Evolutionary conservation across 495 filamentous ascomycete genomes (phyloP).

Genomic region (Aspergillus bridgeri): DNA sequence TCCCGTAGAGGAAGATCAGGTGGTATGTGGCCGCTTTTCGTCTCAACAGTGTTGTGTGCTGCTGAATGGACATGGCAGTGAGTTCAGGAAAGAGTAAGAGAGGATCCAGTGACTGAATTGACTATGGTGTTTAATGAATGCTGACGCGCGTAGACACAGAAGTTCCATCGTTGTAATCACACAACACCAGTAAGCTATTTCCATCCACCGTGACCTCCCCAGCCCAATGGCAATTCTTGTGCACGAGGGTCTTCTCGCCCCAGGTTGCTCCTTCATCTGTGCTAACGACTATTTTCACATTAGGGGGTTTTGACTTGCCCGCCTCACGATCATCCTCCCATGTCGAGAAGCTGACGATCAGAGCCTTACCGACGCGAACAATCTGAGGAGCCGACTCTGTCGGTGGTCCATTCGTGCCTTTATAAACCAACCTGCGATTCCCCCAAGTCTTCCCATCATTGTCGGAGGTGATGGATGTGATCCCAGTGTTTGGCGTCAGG

Average conservation of each 20-base stretch:
- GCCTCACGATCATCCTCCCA: constrained; percentile 4
- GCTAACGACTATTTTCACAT: constrained; percentile 7
- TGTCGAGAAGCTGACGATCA: constrained; percentile 9
- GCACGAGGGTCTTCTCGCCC: constrained; percentile 7
- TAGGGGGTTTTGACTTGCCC: background rate
- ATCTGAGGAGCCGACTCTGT: constrained; percentile 5
- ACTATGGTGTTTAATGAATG: background rate
- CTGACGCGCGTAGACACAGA: background rate
- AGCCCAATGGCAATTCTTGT: constrained; percentile 10
- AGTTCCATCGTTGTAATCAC: constrained; percentile 3
- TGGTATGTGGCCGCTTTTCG: no score
- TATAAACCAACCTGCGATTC: constrained; percentile 5
- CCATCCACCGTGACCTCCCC: constrained; percentile 7
- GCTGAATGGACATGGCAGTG: no score
- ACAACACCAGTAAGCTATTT: constrained; percentile 6
- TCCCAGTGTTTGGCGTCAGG: constrained; percentile 6
- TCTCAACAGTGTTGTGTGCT: no score
- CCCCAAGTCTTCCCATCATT: constrained; percentile 9
- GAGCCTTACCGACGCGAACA: constrained; percentile 7
- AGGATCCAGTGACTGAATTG: no score
- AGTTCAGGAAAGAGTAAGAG: no score
- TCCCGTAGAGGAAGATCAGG: no score
- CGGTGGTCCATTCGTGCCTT: background rate
- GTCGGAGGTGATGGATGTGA: constrained; percentile 7
- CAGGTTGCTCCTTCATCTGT: constrained; percentile 6